These are phyloP conservation scores for Salix dunnii DNA, from an alignment of 345 rosid species.

Conservation along the genomic window DNA sequence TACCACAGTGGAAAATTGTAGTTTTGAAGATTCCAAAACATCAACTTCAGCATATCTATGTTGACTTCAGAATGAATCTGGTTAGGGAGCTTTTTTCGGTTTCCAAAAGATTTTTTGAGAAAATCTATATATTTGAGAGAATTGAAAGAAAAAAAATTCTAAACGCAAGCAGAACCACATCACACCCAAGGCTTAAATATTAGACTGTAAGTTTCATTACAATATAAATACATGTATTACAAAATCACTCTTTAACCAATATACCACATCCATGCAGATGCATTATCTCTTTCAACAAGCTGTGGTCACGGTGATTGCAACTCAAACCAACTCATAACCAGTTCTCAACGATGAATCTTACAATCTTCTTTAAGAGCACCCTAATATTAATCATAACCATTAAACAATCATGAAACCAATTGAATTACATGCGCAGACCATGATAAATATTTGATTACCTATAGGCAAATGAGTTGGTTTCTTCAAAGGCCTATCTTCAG, in stretches of 20 bases:
- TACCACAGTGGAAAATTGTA: no score
- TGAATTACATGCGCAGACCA: background rate
- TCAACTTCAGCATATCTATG: no score
- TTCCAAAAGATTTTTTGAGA: background rate
- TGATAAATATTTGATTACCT: slow-evolving; percentile 39
- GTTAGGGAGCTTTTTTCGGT: no score
- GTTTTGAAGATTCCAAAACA: no score
- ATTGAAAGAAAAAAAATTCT: no score
- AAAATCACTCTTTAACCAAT: background rate
- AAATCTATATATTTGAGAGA: background rate
- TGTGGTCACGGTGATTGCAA: background rate
- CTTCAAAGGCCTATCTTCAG: slow-evolving; percentile 87
- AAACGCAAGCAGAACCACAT: no score
- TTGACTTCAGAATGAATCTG: no score
- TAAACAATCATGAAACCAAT: background rate
- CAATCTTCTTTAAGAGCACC: background rate
- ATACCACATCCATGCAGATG: background rate
- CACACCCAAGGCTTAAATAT: background rate
- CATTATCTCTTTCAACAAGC: background rate
- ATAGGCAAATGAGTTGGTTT: slow-evolving; percentile 90
- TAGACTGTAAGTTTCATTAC: background rate
- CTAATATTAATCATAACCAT: background rate
- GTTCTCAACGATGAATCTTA: background rate
- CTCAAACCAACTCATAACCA: background rate
- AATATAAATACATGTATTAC: background rate